phyloP scores from a whole-genome alignment of 139 green algal species.

The Yamagishiella unicocca region DNA sequence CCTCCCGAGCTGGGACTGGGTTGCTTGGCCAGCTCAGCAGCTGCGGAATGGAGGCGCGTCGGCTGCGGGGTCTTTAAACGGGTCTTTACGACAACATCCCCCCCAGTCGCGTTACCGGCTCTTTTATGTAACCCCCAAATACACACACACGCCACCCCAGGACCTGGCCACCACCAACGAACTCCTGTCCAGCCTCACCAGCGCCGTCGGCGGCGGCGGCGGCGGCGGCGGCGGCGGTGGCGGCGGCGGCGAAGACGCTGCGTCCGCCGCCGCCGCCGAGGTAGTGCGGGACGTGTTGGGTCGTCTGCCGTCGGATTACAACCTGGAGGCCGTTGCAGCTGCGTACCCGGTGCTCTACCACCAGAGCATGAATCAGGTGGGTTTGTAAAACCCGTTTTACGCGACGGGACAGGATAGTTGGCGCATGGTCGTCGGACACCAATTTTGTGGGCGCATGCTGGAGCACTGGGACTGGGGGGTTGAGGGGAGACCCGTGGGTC shows the following conservation, averaged over 20 bases:
- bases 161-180: conserved; percentile 31
- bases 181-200: conserved; percentile 28
- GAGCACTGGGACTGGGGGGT: too few species aligned
- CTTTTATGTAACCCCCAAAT: neutral
- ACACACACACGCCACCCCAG: neutral
- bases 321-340: conserved; percentile 64
- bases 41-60: too few species aligned
- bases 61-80: too few species aligned
- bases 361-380: conserved; percentile 79
- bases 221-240: conserved; percentile 53
- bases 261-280: conserved; percentile 13
- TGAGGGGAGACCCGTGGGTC: too few species aligned
- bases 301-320: conserved; percentile 69
- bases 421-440: too few species aligned
- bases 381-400: too few species aligned
- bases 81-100: too few species aligned
- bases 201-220: conserved; percentile 18
- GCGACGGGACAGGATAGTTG: too few species aligned
- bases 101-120: too few species aligned
- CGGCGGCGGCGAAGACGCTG: neutral
- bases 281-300: conserved; percentile 63
- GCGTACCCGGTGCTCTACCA: conserved; percentile 71
- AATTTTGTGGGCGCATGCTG: too few species aligned
- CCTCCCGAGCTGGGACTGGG: too few species aligned
- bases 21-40: too few species aligned